Conservation (phyloP, 176 grass and related monocot species). For the Alloteropsis semialata region DNA sequence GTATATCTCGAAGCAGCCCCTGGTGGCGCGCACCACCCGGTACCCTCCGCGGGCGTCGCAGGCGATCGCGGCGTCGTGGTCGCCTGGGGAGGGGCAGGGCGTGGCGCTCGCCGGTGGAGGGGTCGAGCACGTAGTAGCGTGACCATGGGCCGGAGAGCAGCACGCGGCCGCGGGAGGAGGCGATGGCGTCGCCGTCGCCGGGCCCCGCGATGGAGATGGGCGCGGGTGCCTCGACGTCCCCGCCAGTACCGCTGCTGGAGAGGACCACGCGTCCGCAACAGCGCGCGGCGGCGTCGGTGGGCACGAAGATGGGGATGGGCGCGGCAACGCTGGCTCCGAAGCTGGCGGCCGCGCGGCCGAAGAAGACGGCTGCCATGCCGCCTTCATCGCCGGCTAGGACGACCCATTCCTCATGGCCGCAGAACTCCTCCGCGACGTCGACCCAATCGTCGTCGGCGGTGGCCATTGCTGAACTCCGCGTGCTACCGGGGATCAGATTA, state of each 20-base stretch:
- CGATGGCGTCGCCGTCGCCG: background rate
- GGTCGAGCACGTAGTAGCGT: slow-evolving; percentile 3
- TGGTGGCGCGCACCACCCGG: background rate
- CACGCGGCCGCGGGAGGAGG: background rate
- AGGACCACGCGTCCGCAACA: background rate
- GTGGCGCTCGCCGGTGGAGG: background rate
- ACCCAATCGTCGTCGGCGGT: background rate
- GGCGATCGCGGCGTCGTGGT: background rate
- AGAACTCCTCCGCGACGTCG: slow-evolving; percentile 5
- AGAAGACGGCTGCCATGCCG: slow-evolving; percentile 13
- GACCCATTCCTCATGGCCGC: slow-evolving; percentile 4
- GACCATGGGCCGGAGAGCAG: slow-evolving; percentile 7
- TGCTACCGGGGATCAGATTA: background rate
- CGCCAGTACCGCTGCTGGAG: background rate
- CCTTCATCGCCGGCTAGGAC: slow-evolving; percentile 19
- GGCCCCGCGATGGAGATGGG: background rate
- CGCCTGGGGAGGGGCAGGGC: background rate
- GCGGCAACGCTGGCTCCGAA: background rate
- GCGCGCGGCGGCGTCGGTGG: background rate
- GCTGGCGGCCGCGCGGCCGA: background rate
- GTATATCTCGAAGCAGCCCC: slow-evolving; percentile 14
- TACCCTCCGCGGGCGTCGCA: background rate
- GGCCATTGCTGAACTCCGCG: background rate
- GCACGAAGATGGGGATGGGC: background rate
- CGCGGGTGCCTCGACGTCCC: background rate